Evolutionary conservation across 176 grass and related monocot species (phyloP).

Genomic region (Oropetium thomaeum): DNA sequence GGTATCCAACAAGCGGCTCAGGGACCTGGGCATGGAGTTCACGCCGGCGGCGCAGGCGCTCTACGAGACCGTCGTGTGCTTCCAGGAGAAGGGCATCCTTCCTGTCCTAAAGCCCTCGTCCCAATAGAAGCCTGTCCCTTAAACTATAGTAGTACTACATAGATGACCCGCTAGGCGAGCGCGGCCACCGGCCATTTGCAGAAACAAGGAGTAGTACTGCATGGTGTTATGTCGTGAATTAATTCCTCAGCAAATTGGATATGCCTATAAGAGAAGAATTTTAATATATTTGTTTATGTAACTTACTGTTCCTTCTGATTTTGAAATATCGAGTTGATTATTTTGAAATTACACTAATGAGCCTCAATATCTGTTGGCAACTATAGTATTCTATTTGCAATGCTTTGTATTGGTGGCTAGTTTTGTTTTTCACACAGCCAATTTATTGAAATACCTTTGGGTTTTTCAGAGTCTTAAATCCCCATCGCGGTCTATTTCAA

Average conservation of each 20-base stretch:
- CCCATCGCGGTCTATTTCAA: no score
- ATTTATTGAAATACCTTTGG: background rate
- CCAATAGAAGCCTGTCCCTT: background rate
- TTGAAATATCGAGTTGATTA: no score
- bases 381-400: background rate
- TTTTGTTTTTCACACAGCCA: background rate
- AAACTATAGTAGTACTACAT: background rate
- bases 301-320: no score
- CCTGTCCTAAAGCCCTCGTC: background rate
- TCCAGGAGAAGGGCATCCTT: slow-evolving; percentile 61
- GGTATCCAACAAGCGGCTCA: slow-evolving; percentile 48
- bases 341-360: no score
- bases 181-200: background rate
- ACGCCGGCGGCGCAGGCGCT: slow-evolving; percentile 43
- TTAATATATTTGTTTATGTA: background rate
- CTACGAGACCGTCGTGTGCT: slow-evolving; percentile 53
- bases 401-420: background rate
- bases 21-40: slow-evolving; percentile 44
- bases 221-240: background rate
- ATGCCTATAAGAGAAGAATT: background rate
- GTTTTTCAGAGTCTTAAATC: no score
- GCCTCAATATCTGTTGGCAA: background rate
- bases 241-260: background rate
- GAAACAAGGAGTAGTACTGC: background rate
- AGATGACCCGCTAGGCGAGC: background rate